These are phyloP conservation scores for Colletotrichum musae DNA, from an alignment of 2,329 filamentous ascomycete species.

Conservation along the genomic window DNA sequence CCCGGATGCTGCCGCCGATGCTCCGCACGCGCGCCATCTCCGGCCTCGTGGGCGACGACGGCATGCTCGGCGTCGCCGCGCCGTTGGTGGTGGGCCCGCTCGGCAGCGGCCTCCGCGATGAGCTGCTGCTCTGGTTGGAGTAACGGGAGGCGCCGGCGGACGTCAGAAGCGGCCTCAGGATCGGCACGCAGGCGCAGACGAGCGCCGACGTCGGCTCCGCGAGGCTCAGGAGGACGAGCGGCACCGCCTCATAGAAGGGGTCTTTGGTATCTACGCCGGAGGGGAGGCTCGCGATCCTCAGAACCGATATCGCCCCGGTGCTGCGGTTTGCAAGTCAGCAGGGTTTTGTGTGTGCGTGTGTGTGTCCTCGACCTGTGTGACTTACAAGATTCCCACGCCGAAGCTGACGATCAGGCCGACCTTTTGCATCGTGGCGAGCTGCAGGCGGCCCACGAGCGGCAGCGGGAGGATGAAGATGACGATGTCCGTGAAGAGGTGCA, in stretches of 20 bases:
- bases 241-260: background rate
- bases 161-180: slow-evolving; percentile 2
- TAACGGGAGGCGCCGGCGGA: background rate
- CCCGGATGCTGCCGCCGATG: too few relatives aligned
- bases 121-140: background rate
- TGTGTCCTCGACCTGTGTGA: background rate
- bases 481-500: slow-evolving; percentile 34
- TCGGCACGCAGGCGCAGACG: slow-evolving; percentile 3
- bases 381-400: slow-evolving; percentile 39
- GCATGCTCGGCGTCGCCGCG: background rate
- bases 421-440: slow-evolving; percentile 30
- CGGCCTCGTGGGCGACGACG: background rate
- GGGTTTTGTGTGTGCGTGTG: too few relatives aligned
- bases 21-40: background rate
- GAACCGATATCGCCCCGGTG: slow-evolving; percentile 9
- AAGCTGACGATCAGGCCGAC: slow-evolving; percentile 28
- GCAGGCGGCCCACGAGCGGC: slow-evolving; percentile 14
- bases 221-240: background rate
- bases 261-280: background rate
- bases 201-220: slow-evolving; percentile 7
- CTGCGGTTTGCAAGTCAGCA: background rate
- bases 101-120: background rate
- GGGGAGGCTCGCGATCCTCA: background rate
- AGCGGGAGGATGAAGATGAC: slow-evolving; percentile 39
- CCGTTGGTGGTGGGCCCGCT: background rate